phyloP scores from a whole-genome alignment of 352 stramenopile species.

The Blastocystis sp. region DNA sequence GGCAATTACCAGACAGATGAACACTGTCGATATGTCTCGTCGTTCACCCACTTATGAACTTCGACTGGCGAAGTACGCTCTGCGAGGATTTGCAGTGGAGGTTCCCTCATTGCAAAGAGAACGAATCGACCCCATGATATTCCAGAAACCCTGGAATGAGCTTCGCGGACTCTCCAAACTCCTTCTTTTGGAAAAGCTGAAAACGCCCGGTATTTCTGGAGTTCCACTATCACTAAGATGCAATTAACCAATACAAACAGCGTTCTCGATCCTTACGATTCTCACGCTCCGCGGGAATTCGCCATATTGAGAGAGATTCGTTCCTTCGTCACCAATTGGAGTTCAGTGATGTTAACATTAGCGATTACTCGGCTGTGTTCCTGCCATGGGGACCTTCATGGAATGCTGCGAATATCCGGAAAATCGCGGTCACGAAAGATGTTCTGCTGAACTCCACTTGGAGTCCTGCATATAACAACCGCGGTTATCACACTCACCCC shows the following conservation, averaged over 20 bases:
- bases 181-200: constrained; percentile 62
- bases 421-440: constrained; percentile 67
- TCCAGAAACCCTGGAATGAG: constrained; percentile 64
- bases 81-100: constrained; percentile 65
- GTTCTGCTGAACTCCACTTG: constrained; percentile 64
- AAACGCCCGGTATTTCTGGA: constrained; percentile 22
- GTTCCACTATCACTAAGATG: not conserved
- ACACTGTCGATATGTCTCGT: constrained; percentile 67
- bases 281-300: not conserved
- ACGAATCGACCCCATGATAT: constrained; percentile 64
- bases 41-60: constrained; percentile 66
- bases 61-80: constrained; percentile 65
- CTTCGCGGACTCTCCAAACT: constrained; percentile 61
- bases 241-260: constrained; percentile 23
- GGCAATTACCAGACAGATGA: constrained; percentile 65
- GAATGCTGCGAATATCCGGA: constrained; percentile 65
- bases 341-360: constrained; percentile 48
- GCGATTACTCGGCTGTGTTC: constrained; percentile 67
- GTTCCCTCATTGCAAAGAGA: constrained; percentile 49
- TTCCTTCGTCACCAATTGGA: constrained; percentile 63
- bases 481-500: constrained; percentile 66
- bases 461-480: constrained; percentile 31
- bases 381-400: constrained; percentile 65
- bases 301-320: constrained; percentile 23
- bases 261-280: not conserved